Base-by-base conservation (phyloP, 2,329 filamentous ascomycete species). In the Stachybotrys elegans region DNA sequence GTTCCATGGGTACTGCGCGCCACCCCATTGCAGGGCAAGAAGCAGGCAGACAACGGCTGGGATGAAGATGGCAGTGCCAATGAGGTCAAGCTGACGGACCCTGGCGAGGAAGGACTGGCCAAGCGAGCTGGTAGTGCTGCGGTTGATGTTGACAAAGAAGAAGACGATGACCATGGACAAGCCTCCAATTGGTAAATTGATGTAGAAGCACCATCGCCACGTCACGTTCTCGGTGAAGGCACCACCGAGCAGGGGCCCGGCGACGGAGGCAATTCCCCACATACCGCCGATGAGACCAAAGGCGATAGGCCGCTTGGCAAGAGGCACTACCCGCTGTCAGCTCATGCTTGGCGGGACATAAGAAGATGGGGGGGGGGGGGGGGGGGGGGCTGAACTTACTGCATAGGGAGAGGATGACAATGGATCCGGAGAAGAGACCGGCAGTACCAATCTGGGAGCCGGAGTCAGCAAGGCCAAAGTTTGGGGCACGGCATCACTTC, bases 1-100 rank as follows among this genome's bases (percentile, higher is more conserved):
- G 45, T 57, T 63, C 78, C 77, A 82, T 4, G 76, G 41, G 43
- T 75, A 72, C 20, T 70, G 57, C 31, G 69, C 62, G 8, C 78
- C 78, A 13, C 76, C 78, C 71, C 74, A 81, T 51, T 81, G 72
- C 29, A 81, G 62, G 7, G 75, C 77, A 4, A 82, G 65, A 8
- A 81, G 60, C 12, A 80, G 63, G 51, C 70, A 74, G 48, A 79
- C 57, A 37, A 79, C 67, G 29, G 70, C 68, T 1, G 76, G 73
- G 22, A 78, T 66, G 52, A 79, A 69, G 46, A 77, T 59, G n/a
- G 57, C 57, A 2, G 71, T 69, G 22, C 78, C 76, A 9, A 67
- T 36, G 9, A 76, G 57, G 52, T 81, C 78, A 37, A 80, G 62
- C 48, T 70, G 65, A 37, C 64, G 55, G 22, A 78, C 40, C 12